Conservation (phyloP, 2,329 filamentous ascomycete species). For the Epichloe elymi region DNA sequence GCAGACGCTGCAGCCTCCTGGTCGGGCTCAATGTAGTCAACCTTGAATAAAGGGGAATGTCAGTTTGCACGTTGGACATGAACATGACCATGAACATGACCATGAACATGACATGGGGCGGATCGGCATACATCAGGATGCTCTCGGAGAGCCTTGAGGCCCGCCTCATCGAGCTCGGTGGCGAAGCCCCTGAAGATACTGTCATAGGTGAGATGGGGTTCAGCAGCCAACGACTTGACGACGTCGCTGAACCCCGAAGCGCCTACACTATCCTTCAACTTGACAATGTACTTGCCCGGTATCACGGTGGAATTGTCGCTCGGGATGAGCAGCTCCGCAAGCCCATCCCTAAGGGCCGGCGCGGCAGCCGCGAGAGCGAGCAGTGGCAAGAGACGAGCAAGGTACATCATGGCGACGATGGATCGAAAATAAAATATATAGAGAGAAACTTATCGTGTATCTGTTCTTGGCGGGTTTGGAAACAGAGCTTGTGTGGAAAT, state of each 20-base stretch:
- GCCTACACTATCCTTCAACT: conserved; percentile 10
- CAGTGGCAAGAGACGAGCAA: conserved; percentile 8
- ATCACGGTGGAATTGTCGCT: conserved; percentile 7
- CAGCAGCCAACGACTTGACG: conserved; percentile 8
- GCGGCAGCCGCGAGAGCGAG: conserved; percentile 8
- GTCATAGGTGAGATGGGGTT: conserved; percentile 13
- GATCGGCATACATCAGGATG: conserved; percentile 11
- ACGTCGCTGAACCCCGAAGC: conserved; percentile 6
- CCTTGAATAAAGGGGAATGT: conserved; percentile 5
- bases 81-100: neutral
- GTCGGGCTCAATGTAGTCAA: conserved; percentile 26
- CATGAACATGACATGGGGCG: neutral
- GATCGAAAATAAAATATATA: neutral
- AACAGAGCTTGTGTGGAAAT: too few relatives aligned
- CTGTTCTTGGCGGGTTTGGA: too few relatives aligned
- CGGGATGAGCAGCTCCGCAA: conserved; percentile 11
- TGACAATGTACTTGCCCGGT: conserved; percentile 17
- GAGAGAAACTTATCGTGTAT: too few relatives aligned
- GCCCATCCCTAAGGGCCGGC: conserved; percentile 8
- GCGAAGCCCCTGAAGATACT: conserved; percentile 14
- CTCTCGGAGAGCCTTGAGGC: conserved; percentile 10
- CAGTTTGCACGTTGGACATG: neutral
- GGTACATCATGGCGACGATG: conserved; percentile 5
- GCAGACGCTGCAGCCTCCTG: conserved; percentile 7
- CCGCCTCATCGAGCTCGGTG: conserved; percentile 8